phyloP scores from a whole-genome alignment of 139 green algal genomes.

The Trebouxia sp. region DNA sequence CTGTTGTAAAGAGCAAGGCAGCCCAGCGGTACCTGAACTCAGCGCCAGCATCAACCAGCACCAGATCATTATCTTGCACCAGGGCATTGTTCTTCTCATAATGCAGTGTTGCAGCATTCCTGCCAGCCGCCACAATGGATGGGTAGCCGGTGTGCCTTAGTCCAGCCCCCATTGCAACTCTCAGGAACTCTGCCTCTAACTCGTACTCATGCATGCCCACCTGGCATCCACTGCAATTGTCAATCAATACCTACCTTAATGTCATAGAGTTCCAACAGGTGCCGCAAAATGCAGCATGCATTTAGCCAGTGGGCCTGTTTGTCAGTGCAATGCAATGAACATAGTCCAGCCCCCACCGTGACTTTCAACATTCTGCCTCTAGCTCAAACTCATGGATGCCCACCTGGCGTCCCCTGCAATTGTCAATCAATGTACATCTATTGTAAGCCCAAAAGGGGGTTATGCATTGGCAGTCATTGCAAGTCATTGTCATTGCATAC shows the following conservation, averaged over 20 bases:
- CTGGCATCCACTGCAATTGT: neutral
- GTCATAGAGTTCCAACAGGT: too few species aligned
- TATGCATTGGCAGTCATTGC: too few species aligned
- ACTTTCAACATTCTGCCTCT: too few species aligned
- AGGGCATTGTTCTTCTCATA: constrained; percentile 4
- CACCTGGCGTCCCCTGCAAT: too few species aligned
- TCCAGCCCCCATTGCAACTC: neutral
- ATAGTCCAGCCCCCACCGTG: too few species aligned
- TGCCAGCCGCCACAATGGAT: constrained; percentile 19
- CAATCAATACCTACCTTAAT: too few species aligned
- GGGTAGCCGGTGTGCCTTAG: constrained; percentile 7
- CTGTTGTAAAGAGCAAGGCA: too few species aligned
- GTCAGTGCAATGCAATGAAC: too few species aligned
- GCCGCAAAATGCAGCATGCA: neutral
- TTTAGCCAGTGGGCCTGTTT: neutral
- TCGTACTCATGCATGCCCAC: constrained; percentile 19
- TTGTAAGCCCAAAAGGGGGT: too few species aligned
- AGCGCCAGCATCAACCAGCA: constrained; percentile 25
- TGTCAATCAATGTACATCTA: too few species aligned
- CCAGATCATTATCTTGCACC: neutral
- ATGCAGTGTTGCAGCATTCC: constrained; percentile 15
- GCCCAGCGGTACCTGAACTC: constrained; percentile 28
- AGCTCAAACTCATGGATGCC: too few species aligned
- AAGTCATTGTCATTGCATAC: too few species aligned
- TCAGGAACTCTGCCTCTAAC: constrained; percentile 19